Percentiles rank a stretch among this genome's conserved stretches.
Conservation (phyloP, 2,329 filamentous ascomycete genomes). For the Xylaria sp. region DNA sequence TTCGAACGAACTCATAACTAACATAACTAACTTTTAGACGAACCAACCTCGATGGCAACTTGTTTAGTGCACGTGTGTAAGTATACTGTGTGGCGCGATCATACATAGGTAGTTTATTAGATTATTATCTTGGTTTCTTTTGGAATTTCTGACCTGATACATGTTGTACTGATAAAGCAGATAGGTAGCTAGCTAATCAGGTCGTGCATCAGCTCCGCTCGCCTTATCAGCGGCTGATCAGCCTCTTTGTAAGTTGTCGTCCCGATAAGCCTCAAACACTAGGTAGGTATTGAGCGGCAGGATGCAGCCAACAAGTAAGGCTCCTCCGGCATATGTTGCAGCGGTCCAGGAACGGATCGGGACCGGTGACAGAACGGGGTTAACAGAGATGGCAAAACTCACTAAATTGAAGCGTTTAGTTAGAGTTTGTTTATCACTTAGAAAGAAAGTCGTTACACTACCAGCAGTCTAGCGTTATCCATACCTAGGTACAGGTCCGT, state of each 20-base stretch:
- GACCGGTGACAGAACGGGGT: conserved; percentile 3
- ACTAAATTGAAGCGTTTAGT: neutral
- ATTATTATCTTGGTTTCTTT: neutral
- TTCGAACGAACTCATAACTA: conserved; percentile 5
- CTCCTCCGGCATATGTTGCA: conserved; percentile 30
- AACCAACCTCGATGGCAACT: neutral
- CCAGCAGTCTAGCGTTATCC: neutral
- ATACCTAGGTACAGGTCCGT: too few species aligned
- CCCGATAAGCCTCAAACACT: conserved; percentile 26
- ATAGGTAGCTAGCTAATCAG: neutral
- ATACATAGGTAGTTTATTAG: neutral
- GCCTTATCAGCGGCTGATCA: conserved; percentile 28
- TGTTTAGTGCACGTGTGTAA: neutral
- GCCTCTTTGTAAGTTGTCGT: neutral
- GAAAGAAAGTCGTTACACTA: neutral
- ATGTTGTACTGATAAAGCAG: too few species aligned
- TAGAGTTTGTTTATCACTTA: neutral
- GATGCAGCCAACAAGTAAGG: conserved; percentile 24
- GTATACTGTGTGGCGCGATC: conserved; percentile 1
- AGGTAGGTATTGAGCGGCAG: conserved; percentile 26
- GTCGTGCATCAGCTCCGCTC: neutral
- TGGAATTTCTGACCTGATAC: neutral
- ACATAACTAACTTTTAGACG: neutral
- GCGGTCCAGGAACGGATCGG: conserved; percentile 13
- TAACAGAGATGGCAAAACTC: neutral